Evolutionary conservation across 2,329 filamentous ascomycete species (phyloP).

Genomic region (Rosellinia necatrix): DNA sequence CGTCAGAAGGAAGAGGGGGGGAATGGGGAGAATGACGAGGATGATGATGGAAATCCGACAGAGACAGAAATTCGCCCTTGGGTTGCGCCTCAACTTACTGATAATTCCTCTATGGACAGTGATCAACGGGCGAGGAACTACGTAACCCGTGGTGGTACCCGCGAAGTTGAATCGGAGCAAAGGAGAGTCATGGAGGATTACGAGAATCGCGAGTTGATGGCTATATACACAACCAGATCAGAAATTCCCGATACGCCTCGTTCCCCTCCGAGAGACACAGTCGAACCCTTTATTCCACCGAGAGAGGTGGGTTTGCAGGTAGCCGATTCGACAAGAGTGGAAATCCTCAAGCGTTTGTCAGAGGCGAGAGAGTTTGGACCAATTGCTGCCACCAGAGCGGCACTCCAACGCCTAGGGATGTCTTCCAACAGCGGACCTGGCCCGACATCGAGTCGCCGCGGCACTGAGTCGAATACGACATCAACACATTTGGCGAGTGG

Average conservation of each 20-base stretch:
- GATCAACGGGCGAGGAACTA: slow-evolving; percentile 54
- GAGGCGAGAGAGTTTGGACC: slow-evolving; percentile 52
- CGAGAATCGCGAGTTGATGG: slow-evolving; percentile 65
- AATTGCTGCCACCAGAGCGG: slow-evolving; percentile 49
- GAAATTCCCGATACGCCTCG: slow-evolving; percentile 63
- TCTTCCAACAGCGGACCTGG: not conserved
- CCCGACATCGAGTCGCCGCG: not conserved
- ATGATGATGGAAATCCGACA: slow-evolving; percentile 60
- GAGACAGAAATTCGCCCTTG: slow-evolving; percentile 59
- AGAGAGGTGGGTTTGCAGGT: slow-evolving; percentile 46
- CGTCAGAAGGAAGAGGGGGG: slow-evolving; percentile 57
- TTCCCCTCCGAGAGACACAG: slow-evolving; percentile 51
- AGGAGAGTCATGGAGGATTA: slow-evolving; percentile 60
- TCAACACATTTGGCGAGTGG: slow-evolving; percentile 27
- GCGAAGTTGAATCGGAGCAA: slow-evolving; percentile 58
- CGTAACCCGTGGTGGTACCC: slow-evolving; percentile 58
- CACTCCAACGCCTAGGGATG: slow-evolving; percentile 49
- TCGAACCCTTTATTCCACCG: slow-evolving; percentile 28
- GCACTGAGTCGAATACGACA: not conserved
- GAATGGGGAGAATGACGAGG: slow-evolving; percentile 59
- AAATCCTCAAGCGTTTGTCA: slow-evolving; percentile 55
- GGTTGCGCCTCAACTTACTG: slow-evolving; percentile 51
- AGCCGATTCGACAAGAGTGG: slow-evolving; percentile 49
- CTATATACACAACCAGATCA: slow-evolving; percentile 57
- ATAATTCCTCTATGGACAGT: slow-evolving; percentile 54